Conservation (phyloP, 345 rosid genomes). For the Isatis tinctoria region DNA sequence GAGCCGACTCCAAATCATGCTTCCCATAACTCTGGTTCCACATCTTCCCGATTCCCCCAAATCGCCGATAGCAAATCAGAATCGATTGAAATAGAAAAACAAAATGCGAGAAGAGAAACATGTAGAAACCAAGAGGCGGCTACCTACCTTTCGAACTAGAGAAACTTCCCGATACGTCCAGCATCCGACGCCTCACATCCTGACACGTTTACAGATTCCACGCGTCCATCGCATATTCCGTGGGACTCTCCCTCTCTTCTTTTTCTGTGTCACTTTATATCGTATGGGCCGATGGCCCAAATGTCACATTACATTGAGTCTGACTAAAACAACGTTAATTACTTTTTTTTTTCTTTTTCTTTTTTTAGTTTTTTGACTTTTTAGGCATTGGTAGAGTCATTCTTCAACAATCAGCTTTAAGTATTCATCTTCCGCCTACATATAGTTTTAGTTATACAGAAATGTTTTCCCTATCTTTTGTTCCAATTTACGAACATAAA, state of each 20-base stretch:
- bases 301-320: background rate
- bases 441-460: background rate
- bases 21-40: conserved; percentile 49
- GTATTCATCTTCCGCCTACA: background rate
- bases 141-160: no score
- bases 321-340: background rate
- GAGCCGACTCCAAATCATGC: conserved; percentile 65
- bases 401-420: no score
- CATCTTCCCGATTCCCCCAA: conserved; percentile 36
- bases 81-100: background rate
- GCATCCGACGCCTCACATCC: background rate
- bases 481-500: background rate
- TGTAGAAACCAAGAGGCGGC: background rate
- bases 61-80: background rate
- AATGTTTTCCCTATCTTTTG: background rate
- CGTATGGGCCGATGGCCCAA: background rate
- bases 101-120: background rate
- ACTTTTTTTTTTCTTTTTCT: background rate
- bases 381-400: no score
- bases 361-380: no score
- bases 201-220: background rate
- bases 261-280: no score
- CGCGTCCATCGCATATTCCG: background rate
- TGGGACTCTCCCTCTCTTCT: background rate
- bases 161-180: conserved; percentile 24